phyloP scores from a whole-genome alignment of 192 early-diverging fungal genomes.

The Umbelopsis ramanniana region DNA sequence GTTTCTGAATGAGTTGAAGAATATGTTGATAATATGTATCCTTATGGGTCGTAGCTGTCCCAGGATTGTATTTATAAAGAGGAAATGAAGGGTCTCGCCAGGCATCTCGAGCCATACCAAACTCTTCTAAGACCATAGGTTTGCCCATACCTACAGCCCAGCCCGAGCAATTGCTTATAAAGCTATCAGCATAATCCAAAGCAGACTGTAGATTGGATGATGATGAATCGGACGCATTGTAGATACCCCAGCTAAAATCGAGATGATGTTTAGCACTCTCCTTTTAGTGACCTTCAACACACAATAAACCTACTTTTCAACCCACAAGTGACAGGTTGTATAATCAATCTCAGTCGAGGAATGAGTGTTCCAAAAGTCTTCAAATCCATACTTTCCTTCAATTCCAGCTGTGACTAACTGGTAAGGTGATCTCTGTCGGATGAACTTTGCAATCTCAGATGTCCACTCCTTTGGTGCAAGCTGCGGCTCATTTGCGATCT shows the following conservation, averaged over 20 bases:
- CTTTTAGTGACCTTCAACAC: not conserved
- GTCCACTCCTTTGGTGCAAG: conserved; percentile 53
- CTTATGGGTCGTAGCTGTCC: conserved; percentile 52
- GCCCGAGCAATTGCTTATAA: conserved; percentile 43
- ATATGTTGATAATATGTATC: conserved; percentile 58
- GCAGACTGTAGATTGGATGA: conserved; percentile 40
- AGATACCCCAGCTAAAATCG: conserved; percentile 56
- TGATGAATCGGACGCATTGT: conserved; percentile 53
- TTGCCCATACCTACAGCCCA: conserved; percentile 57
- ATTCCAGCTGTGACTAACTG: conserved; percentile 68
- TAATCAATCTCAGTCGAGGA: conserved; percentile 47
- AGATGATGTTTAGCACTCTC: too few relatives aligned
- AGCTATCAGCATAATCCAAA: conserved; percentile 44
- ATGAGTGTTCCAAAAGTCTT: conserved; percentile 60
- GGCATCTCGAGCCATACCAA: conserved; percentile 58
- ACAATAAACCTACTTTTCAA: conserved; percentile 42
- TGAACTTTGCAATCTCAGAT: conserved; percentile 47
- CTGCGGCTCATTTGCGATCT: conserved; percentile 76
- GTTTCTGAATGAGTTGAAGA: conserved; percentile 36
- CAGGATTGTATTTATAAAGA: conserved; percentile 49
- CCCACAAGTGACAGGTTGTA: conserved; percentile 60
- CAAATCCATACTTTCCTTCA: conserved; percentile 61
- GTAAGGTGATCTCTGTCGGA: conserved; percentile 52
- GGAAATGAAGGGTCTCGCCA: conserved; percentile 32
- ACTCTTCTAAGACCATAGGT: conserved; percentile 63